Base-by-base conservation (phyloP, 306 rosid genomes). In the Inga leiocalycina region DNA sequence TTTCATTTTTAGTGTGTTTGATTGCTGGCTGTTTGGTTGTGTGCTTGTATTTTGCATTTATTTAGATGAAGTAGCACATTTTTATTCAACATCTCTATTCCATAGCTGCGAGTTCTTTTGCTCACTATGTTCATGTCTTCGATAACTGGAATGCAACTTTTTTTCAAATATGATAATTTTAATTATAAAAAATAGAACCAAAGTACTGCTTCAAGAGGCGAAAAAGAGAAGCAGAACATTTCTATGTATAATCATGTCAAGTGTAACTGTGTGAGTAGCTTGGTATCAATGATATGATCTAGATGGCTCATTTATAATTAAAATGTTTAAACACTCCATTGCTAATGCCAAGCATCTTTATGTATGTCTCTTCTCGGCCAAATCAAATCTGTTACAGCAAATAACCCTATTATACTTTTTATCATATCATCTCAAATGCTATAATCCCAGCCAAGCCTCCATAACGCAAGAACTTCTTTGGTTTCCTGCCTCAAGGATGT, bases 11-110 rank as follows among this genome's bases (percentile, higher is more conserved):
- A 10, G 37, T 44, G 35, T 71, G 30, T 37, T 71, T 71, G 52
- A 8, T 44, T n/a, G 22, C 41, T 41, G 6, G 74, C 37, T 44
- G 54, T 71, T 24, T 22, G 37, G 57, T 73, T 77, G n/a, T 27
- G 19, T 76, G 79, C 59, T 66, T 83, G 49, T 79, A 19, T 46
- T 79, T 32, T 61, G 51, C 39, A n/a, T 51, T 82, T 79, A 44
- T 9, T 59, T 14, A 43, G 56, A 20, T 78, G 37, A 79, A 82
- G 84, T 79, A 68, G 3, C 51, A 17, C 65, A 32, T 79, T 69
- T 19, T 22, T 30, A 20, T 37, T 75, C 65, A 79, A 34, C 71
- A 66, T 41, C 51, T 69, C 45, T 34, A 34, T 8, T 22, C 52
- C 59, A 30, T 15, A 44, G 54, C 67, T 73, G 75, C 13, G 8